Evolutionary conservation across 805 yeast species (phyloP), one percentile per base, ranked within the genome.

Genomic region (Torulaspora indica): DNA sequence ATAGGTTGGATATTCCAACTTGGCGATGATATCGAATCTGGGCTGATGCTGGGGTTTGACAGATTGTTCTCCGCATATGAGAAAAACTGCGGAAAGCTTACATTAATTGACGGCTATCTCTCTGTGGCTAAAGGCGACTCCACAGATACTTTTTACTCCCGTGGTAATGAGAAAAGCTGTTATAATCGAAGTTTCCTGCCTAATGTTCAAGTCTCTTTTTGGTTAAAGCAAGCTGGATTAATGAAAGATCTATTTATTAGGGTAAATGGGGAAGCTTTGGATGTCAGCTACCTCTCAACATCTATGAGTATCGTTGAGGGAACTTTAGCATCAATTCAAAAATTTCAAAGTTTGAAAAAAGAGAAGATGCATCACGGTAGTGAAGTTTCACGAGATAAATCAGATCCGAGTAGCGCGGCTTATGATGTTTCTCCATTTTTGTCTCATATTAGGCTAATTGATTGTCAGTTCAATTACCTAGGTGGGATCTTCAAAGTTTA

Each of bases 1-100:
- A 47, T 84, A 27, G 95, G 96, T 0, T 87, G 95, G 89, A 59
- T 84, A 3, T 84, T 83, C 57, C 80, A 76, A n/a, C 59, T 57
- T 12, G 55, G 56, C 5, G 61, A 61, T 4, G 58, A 61, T 1
- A 48, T 57, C 1, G 72, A 71, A 17, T 88, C 88, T 0, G 96
- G 96, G 8, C 57, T 87, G n/a, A 80, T 85, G 30, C 48, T 79
- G 24, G 97, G 97, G 0, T 86, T 84, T 43, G 87, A 85, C 51
- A 68, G 81, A 13, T 76, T 87, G 15, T 84, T 81, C 49, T 79
- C 87, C 1, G 76, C 80, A 0, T 74, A 81, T 17, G 81, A 80
- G 36, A 75, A 76, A 13, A 70, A 70, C 7, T 63, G 77, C 32
- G 95, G 95, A 2, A 81, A 81, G 49, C 68, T 87, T 31, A 76